Conservation (phyloP, 495 filamentous ascomycete species). For the Annulohypoxylon bovei region DNA sequence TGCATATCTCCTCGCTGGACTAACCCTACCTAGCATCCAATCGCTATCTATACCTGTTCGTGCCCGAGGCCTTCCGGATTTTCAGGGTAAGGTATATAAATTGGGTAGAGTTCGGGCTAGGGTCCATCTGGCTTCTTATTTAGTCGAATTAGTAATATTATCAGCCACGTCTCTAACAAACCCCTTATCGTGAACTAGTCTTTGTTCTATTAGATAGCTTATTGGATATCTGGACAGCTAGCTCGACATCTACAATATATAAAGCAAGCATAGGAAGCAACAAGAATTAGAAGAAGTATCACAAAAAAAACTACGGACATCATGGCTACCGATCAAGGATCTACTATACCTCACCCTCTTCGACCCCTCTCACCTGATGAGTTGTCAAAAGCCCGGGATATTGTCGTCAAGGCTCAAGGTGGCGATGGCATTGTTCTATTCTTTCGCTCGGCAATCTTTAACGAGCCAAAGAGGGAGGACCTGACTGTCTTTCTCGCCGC, state of each 20-base stretch:
- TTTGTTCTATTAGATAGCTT: constrained; percentile 4
- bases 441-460: constrained; percentile 71
- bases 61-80: constrained; percentile 34
- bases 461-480: constrained; percentile 70
- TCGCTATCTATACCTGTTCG: constrained; percentile 17
- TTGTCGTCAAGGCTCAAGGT: constrained; percentile 40
- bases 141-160: constrained; percentile 21
- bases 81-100: constrained; percentile 35
- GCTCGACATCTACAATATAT: not conserved
- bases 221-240: not conserved
- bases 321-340: constrained; percentile 33
- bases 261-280: not conserved
- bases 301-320: constrained; percentile 4
- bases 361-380: constrained; percentile 67
- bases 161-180: not conserved
- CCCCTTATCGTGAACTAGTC: constrained; percentile 12
- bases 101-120: constrained; percentile 24
- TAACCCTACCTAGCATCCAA: constrained; percentile 20
- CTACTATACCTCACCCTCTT: constrained; percentile 62
- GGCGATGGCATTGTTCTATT: constrained; percentile 52
- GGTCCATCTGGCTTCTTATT: constrained; percentile 6
- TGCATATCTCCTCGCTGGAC: constrained; percentile 26
- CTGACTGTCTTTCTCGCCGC: constrained; percentile 56
- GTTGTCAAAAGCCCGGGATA: constrained; percentile 56
- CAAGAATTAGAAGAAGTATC: not conserved